phyloP scores from a whole-genome alignment of 306 rosid genomes.

The Inga leiocalycina region DNA sequence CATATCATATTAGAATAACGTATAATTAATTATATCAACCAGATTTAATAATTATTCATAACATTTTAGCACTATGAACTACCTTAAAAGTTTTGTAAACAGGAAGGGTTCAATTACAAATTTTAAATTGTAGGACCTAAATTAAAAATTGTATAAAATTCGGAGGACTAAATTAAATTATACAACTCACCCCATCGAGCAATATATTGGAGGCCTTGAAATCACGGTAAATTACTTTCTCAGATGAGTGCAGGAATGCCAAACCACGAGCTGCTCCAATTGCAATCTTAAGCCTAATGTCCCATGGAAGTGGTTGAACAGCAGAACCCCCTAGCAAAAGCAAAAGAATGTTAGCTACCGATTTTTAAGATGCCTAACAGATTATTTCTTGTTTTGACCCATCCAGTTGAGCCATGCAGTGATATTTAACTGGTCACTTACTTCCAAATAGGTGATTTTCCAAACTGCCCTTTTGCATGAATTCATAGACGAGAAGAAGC shows the following conservation, averaged over 20 bases:
- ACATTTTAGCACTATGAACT: not conserved
- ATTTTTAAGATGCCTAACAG: constrained; percentile 12
- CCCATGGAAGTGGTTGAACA: constrained; percentile 87
- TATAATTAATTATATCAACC: not conserved
- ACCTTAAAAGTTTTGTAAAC: not conserved
- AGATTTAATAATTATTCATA: not conserved
- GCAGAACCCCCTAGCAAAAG: constrained; percentile 71
- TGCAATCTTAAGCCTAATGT: constrained; percentile 80
- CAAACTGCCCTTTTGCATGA: constrained; percentile 94
- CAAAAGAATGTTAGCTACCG: constrained; percentile 6
- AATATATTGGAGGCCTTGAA: constrained; percentile 95
- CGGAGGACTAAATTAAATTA: not conserved
- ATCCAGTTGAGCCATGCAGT: not conserved
- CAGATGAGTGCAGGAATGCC: constrained; percentile 86
- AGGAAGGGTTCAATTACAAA: not conserved
- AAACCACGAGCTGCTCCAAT: constrained; percentile 96
- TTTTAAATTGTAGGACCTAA: not conserved
- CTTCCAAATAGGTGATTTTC: constrained; percentile 97
- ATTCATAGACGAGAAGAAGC: constrained; percentile 83
- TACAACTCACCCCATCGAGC: constrained; percentile 76
- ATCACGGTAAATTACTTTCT: constrained; percentile 89
- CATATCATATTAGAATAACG: not conserved
- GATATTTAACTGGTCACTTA: constrained; percentile 42
- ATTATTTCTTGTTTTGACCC: constrained; percentile 15
- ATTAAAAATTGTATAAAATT: not conserved